Evolutionary conservation across 768 basidiomycete genomes (phyloP).

Genomic region (Russula foetens): DNA sequence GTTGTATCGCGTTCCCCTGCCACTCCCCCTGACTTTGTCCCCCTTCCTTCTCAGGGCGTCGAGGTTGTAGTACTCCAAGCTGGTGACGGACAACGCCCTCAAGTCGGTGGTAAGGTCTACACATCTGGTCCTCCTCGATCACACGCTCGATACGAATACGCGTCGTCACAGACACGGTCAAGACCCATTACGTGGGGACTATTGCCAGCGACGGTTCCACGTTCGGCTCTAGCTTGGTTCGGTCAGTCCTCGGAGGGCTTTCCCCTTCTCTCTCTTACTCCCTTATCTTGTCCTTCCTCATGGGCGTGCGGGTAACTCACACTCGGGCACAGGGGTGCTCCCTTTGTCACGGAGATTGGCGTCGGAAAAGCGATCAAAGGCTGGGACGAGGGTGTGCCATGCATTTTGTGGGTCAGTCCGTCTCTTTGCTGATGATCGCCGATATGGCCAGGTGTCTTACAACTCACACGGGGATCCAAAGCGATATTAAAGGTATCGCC

Average conservation of each 20-base stretch:
- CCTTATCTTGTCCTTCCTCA: too few species aligned
- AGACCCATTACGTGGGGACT: constrained; percentile 73
- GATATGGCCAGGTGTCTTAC: constrained; percentile 48
- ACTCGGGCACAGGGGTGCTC: constrained; percentile 33
- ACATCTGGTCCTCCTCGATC: neutral
- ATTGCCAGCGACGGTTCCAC: constrained; percentile 42
- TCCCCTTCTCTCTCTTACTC: neutral
- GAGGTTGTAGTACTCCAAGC: constrained; percentile 44
- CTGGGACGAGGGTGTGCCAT: constrained; percentile 79
- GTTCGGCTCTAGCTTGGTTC: constrained; percentile 72
- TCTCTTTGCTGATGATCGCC: constrained; percentile 10
- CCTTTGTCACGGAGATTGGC: constrained; percentile 67
- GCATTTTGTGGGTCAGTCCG: neutral
- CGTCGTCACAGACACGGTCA: constrained; percentile 48
- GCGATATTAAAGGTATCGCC: constrained; percentile 56
- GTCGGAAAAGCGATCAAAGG: constrained; percentile 77
- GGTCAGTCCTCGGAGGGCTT: constrained; percentile 35
- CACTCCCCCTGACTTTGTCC: neutral
- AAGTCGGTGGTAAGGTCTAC: constrained; percentile 49
- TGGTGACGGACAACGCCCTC: constrained; percentile 65
- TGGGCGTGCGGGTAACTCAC: neutral
- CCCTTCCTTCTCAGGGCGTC: constrained; percentile 48
- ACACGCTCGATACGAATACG: neutral
- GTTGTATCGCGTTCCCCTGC: too few species aligned
- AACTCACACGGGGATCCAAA: constrained; percentile 69